Evolutionary conservation across 306 rosid species (phyloP).

Genomic region (Spatholobus suberectus): DNA sequence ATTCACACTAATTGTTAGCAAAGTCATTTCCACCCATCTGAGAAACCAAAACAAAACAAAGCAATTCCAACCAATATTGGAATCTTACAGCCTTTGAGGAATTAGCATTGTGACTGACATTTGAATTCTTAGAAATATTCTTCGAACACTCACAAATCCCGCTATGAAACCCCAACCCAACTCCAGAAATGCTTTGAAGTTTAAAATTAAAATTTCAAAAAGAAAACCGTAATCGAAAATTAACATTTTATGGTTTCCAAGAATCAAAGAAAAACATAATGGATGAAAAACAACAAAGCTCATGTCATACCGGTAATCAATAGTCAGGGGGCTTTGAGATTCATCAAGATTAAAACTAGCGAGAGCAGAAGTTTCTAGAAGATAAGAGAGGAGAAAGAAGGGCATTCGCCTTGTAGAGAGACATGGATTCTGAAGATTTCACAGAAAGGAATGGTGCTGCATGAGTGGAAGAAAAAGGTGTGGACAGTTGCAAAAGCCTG

Average conservation of each 20-base stretch:
- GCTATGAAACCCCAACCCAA: neutral
- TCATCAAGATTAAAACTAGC: conserved; percentile 47
- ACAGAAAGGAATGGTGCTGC: conserved; percentile 33
- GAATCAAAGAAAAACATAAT: conserved; percentile 19
- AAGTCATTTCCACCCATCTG: conserved; percentile 33
- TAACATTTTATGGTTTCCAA: neutral
- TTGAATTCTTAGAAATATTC: conserved; percentile 3
- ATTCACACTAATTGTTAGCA: conserved; percentile 55
- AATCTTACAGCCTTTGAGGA: neutral
- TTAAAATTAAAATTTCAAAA: neutral
- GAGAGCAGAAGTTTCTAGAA: conserved; percentile 67
- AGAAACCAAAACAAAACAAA: neutral
- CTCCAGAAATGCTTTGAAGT: neutral
- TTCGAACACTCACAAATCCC: conserved; percentile 1
- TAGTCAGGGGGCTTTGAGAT: conserved; percentile 66
- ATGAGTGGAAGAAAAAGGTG: conserved; percentile 35
- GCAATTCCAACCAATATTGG: neutral
- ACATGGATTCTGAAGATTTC: conserved; percentile 39
- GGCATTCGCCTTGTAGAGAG: neutral
- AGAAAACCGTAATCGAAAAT: neutral
- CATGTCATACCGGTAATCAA: conserved; percentile 68
- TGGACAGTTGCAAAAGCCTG: conserved; percentile 49
- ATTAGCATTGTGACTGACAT: neutral
- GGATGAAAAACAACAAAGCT: neutral
- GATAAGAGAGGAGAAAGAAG: conserved; percentile 24